Base-by-base conservation (phyloP, 257 asterid species). In the Solanum gandarillasii region DNA sequence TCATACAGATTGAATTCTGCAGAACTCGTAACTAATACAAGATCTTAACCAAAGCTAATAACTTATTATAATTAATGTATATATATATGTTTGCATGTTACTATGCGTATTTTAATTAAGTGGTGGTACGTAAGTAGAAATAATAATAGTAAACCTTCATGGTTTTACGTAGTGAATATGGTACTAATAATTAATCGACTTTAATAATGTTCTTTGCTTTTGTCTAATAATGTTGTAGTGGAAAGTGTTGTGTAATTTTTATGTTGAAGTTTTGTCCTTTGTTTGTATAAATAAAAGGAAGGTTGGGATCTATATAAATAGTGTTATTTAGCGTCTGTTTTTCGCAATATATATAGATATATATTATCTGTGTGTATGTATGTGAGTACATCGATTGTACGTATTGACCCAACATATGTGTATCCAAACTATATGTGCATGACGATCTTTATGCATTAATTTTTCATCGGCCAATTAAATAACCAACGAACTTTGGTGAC, bases 401-500 rank as follows among this genome's bases (percentile, higher is more conserved):
- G 65, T 55, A 60, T 55, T 9, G 27, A 60, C 29, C 9, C 6
- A 65, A 25, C 12, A 11, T 65, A 60, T 11, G 1, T 11, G 9
- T 11, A 10, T 65, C 12, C 16, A 65, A 23, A 65, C 8, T 65
- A 25, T 65, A 65, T 11, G 34, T 65, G 4, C 72, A 65, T 11
- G 32, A 4, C 0, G 8, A 65, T 62, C 16, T 60, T 20, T 9
- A 4, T 34, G 0, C 18, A 2, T n/a, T 5, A 2, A n/a, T 10
- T n/a, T n/a, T n/a, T 23, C 71, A 23, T 1, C 14, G 4, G 7
- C 16, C 31, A 62, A 9, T 25, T 23, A 9, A 21, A 23, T 21
- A 11, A 4, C 29, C 31, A 10, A 60, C 5, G 70, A 62, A 62
- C 29, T 21, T 9, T n/a, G 12, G 10, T 25, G 25, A 60, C 27